Percentiles rank a stretch among this genome's conserved stretches.
Conservation (phyloP, 208 protist species). For the Acanthamoeba quina region DNA sequence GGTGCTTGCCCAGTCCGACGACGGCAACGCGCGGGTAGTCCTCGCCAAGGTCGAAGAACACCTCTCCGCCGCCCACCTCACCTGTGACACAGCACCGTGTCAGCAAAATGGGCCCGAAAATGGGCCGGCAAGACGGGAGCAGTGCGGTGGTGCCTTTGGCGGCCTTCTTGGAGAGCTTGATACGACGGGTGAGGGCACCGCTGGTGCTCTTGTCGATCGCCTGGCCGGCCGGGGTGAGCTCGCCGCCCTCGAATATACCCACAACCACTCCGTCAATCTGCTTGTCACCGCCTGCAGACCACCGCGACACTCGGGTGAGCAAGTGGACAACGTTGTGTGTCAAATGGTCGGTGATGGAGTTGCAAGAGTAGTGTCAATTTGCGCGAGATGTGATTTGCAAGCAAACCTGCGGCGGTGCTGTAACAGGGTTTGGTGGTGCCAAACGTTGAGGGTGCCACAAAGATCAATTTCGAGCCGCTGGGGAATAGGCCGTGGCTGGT, state of each 20-base stretch:
- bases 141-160: background rate
- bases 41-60: slow-evolving; percentile 3
- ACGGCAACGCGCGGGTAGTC: slow-evolving; percentile 11
- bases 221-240: slow-evolving; percentile 23
- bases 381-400: background rate
- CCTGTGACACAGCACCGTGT: background rate
- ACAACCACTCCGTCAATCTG: slow-evolving; percentile 51
- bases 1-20: slow-evolving; percentile 49
- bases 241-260: slow-evolving; percentile 21
- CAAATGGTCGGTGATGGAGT: no score
- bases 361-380: no score
- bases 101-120: background rate
- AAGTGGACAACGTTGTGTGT: background rate
- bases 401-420: slow-evolving; percentile 8
- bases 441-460: background rate
- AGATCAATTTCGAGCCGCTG: background rate
- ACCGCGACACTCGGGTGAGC: background rate
- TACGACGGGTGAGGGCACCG: slow-evolving; percentile 12
- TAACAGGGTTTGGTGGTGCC: background rate
- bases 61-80: slow-evolving; percentile 2
- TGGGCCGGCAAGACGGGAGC: background rate
- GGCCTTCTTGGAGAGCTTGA: slow-evolving; percentile 67
- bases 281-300: background rate
- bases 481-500: background rate
- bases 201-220: slow-evolving; percentile 35